These are phyloP conservation scores for Daphne laureola DNA, from an alignment of 441 rosid genomes.

Conservation along the genomic window DNA sequence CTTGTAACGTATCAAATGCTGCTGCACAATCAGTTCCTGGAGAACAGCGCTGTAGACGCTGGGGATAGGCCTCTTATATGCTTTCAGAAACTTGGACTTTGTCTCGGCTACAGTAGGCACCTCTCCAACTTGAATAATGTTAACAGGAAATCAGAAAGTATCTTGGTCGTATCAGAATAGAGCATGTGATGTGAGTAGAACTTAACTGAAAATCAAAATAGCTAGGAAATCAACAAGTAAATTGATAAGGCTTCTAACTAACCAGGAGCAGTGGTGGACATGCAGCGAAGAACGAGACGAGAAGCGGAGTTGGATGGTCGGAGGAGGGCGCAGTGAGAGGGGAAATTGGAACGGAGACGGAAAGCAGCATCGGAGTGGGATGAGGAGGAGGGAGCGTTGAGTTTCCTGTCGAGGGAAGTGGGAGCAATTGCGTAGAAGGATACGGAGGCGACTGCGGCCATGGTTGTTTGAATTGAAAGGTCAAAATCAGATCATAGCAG, in stretches of 20 bases:
- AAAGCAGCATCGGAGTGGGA: constrained; percentile 26
- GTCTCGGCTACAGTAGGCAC: constrained; percentile 82
- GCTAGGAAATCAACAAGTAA: background rate
- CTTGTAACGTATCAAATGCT: constrained; percentile 89
- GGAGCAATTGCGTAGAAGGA: constrained; percentile 56
- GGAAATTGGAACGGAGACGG: constrained; percentile 31
- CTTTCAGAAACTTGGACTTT: constrained; percentile 65
- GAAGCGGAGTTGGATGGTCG: constrained; percentile 39
- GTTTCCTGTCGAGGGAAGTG: constrained; percentile 26
- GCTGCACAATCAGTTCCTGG: constrained; percentile 92
- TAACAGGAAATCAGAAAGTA: too few species aligned
- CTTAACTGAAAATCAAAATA: too few species aligned
- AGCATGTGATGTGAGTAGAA: too few species aligned
- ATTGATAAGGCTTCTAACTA: constrained; percentile 7
- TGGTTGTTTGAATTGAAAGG: constrained; percentile 3
- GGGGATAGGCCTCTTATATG: constrained; percentile 87
- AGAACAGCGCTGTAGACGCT: constrained; percentile 77
- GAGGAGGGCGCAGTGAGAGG: constrained; percentile 27
- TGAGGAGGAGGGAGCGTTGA: constrained; percentile 25
- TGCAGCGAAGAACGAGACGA: constrained; percentile 49
- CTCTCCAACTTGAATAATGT: constrained; percentile 33
- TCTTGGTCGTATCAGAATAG: too few species aligned
- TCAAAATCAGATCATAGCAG: constrained; percentile 11
- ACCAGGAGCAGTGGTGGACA: constrained; percentile 52
- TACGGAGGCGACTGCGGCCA: constrained; percentile 73